Evolutionary conservation across 306 rosid species (phyloP), one percentile per base, ranked within the genome.

Genomic region (Trichosanthes cucumerina): DNA sequence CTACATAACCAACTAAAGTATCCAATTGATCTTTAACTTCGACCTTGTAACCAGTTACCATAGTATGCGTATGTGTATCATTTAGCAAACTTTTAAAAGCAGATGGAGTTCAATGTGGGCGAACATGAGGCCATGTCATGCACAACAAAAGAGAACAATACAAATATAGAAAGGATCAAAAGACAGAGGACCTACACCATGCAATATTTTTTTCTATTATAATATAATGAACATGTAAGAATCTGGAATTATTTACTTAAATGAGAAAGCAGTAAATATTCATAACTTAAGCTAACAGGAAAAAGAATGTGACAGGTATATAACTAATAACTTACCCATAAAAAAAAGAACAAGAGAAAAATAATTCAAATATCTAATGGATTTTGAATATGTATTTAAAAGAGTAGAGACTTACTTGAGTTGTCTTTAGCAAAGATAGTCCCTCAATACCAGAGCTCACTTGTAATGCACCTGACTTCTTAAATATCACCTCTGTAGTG

Each of bases 381-480:
- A 53, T 33, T 66, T 12, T 73, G 65, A 49, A 3, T 5, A 7
- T 38, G 43, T 6, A 8, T 71, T 46, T 14, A 10, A 15, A 5
- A 39, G 50, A 70, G 11, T 15, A 46, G 58, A 43, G 58, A 43
- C 87, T 62, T 85, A 86, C 99, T 88, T 88, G 80, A 76, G 99
- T 95, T 62, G 97, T 92, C 87, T 95, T 95, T 79, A 95, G 82
- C 83, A 95, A 56, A 34, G 97, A 88, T 74, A 95, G 60, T 76
- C 88, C 95, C 75, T 88, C 97, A 83, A 95, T 79, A 28, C 99
- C 99, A 88, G 99, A 91, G 73, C 90, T 89, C 90, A 92, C 62
- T 65, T 44, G 86, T 28, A 92, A 81, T 69, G 82, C 79, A 78
- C 97, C 97, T 43, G 92, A 87, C 80, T 91, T 92, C 59, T 87